Evolutionary conservation across 2,329 filamentous ascomycete species (phyloP).

Genomic region (Chalaropsis thielavioides): DNA sequence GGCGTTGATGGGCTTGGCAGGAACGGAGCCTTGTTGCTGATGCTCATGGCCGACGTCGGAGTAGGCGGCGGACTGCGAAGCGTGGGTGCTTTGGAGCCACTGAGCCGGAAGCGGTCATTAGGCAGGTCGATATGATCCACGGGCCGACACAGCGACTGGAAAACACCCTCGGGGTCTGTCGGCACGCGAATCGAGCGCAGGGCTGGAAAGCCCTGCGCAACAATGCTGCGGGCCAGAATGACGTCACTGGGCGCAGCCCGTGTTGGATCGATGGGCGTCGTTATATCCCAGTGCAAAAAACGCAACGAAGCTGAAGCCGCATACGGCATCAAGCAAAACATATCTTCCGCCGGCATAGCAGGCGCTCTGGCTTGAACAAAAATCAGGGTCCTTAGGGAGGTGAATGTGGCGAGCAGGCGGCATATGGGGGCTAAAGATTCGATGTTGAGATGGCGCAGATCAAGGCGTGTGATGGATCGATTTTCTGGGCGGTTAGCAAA

Average conservation of each 20-base stretch:
- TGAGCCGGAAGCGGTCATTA: conserved; percentile 32
- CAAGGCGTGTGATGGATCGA: conserved; percentile 33
- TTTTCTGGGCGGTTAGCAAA: conserved; percentile 39
- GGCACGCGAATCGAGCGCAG: conserved; percentile 48
- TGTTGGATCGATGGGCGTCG: conserved; percentile 31
- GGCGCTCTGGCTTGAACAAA: conserved; percentile 42
- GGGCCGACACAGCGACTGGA: conserved; percentile 56
- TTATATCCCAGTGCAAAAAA: conserved; percentile 51
- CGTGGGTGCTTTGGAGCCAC: conserved; percentile 9
- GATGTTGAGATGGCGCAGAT: conserved; percentile 42
- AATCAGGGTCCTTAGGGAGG: conserved; percentile 34
- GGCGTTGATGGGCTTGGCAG: conserved; percentile 19
- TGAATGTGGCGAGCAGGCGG: conserved; percentile 43
- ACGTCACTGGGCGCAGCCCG: conserved; percentile 36
- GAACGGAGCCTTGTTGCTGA: conserved; percentile 12
- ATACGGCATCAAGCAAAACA: conserved; percentile 49
- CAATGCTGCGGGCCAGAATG: conserved; percentile 50
- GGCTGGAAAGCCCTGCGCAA: conserved; percentile 45
- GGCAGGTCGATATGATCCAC: conserved; percentile 39
- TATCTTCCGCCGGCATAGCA: conserved; percentile 38
- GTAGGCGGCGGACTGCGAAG: conserved; percentile 20
- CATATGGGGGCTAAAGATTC: conserved; percentile 42
- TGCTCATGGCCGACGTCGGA: conserved; percentile 8
- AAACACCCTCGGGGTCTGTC: conserved; percentile 52
- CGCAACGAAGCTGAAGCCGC: conserved; percentile 40